Conservation (phyloP, 768 basidiomycete species). For the Lactarius sp. region DNA sequence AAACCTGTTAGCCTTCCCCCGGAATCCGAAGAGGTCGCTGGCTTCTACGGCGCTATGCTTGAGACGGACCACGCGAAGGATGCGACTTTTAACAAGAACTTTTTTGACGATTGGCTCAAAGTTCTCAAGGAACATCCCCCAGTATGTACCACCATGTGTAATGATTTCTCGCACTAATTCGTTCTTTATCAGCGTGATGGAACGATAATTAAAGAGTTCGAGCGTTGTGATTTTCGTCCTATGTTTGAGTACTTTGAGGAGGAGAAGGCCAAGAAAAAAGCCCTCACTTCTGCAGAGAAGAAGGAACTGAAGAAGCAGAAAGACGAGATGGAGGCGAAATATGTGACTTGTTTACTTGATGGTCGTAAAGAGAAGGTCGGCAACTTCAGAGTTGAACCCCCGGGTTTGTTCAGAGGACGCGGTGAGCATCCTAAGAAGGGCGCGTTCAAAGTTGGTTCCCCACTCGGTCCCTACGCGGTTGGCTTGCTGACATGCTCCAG, state of each 20-base stretch:
- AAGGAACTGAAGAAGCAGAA: slow-evolving; percentile 83
- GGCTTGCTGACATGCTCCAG: slow-evolving; percentile 37
- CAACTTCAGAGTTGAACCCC: slow-evolving; percentile 97
- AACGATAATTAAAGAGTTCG: slow-evolving; percentile 68
- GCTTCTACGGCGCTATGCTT: slow-evolving; percentile 89
- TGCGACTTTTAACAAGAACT: slow-evolving; percentile 85
- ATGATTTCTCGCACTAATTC: not conserved
- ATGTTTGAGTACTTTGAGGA: slow-evolving; percentile 91
- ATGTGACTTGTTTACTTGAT: slow-evolving; percentile 82
- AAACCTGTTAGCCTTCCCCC: slow-evolving; percentile 71
- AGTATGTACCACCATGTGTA: slow-evolving; percentile 43
- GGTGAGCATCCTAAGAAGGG: slow-evolving; percentile 99
- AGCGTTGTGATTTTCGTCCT: slow-evolving; percentile 87
- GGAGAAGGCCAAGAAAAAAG: slow-evolving; percentile 92
- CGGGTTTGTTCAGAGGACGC: slow-evolving; percentile 95
- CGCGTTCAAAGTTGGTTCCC: slow-evolving; percentile 66
- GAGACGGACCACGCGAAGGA: slow-evolving; percentile 93
- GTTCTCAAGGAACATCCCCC: slow-evolving; percentile 80
- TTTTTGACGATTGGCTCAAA: slow-evolving; percentile 85
- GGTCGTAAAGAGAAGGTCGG: slow-evolving; percentile 98
- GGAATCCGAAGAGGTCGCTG: slow-evolving; percentile 93
- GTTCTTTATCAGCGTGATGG: slow-evolving; percentile 51
- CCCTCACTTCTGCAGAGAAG: slow-evolving; percentile 79
- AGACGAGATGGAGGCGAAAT: slow-evolving; percentile 80
- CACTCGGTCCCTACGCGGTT: not conserved